Conservation (phyloP, 2,329 filamentous ascomycete species). For the Ophiostoma piceae region DNA sequence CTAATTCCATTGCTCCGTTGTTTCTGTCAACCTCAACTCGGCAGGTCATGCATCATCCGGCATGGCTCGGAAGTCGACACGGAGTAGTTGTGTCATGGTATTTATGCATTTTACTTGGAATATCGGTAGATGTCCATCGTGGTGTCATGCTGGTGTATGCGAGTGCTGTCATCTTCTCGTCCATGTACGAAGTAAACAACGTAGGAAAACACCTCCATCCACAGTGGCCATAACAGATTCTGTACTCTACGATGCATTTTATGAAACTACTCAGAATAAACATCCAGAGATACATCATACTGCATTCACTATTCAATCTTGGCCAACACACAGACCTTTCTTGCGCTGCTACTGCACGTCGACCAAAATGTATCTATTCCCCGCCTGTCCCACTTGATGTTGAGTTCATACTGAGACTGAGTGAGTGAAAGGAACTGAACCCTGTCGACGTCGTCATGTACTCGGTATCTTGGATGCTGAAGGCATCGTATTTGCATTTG, state of each 20-base stretch:
- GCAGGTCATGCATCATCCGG: background rate
- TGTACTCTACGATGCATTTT: background rate
- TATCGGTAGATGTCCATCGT: too few relatives aligned
- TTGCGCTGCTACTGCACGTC: constrained; percentile 1
- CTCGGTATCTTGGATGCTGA: background rate
- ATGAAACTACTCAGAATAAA: too few relatives aligned
- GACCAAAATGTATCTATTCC: constrained; percentile 11
- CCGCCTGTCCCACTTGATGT: background rate
- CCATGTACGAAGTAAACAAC: too few relatives aligned
- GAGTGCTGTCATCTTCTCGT: too few relatives aligned
- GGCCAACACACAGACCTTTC: constrained; percentile 7
- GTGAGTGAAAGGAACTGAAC: too few relatives aligned
- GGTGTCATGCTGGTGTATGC: background rate
- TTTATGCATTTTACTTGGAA: background rate
- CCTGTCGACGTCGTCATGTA: background rate
- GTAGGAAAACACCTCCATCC: too few relatives aligned
- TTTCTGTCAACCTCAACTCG: background rate
- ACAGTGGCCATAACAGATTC: too few relatives aligned
- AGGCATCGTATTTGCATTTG: background rate
- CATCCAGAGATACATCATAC: background rate
- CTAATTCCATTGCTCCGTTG: background rate
- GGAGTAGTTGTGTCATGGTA: background rate
- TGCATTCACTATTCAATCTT: background rate
- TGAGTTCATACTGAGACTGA: too few relatives aligned
- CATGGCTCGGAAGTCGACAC: background rate